Base-by-base conservation (phyloP, 441 rosid species). In the Lepidium campestre region DNA sequence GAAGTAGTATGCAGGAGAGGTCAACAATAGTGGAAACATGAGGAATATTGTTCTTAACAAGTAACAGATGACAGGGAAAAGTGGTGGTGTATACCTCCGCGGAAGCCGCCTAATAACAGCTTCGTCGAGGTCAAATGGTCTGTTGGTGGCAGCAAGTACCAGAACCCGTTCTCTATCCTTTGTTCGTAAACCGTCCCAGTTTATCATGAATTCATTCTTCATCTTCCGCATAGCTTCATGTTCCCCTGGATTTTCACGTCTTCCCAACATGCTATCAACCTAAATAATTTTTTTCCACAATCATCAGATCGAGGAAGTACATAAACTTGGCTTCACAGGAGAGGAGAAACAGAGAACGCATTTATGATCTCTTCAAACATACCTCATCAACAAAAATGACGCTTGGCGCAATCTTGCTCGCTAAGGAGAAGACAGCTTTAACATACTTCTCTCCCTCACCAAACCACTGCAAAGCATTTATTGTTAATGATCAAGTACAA, bases 161-260 rank as follows among this genome's bases (percentile, higher is more conserved):
- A 95, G 78, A 9, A 95, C 97, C 6, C 99, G 84, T 77, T 95
- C 99, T 80, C 80, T 90, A 71, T 92, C 98, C 74, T 95, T 95
- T 23, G 98, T 95, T 31, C 96, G 86, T 23, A 95, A 77, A 56
- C 99, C 99, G 58, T 95, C 99, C 99, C 99, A 95, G 66, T 95
- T 92, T 42, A 92, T 89, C 97, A 95, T 95, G 58, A 95, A 95
- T 65, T 95, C 99, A 45, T 95, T 95, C 83, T 95, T 95, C 98
- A 95, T 95, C 82, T 95, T 95, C 20, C 99, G 96, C 98, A 92
- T 95, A 13, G 99, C 98, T 76, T 95, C 99, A 31, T 95, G 98
- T 72, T 95, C 99, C 58, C 99, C 97, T 12, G 97, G 97, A 82
- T 88, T 95, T 78, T 95, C 99, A 46, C 97, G 90, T 72, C 99